Percentiles rank a stretch among this genome's conserved stretches.
phyloP scores from a whole-genome alignment of 208 protist species.

The Leishmania gerbilli region DNA sequence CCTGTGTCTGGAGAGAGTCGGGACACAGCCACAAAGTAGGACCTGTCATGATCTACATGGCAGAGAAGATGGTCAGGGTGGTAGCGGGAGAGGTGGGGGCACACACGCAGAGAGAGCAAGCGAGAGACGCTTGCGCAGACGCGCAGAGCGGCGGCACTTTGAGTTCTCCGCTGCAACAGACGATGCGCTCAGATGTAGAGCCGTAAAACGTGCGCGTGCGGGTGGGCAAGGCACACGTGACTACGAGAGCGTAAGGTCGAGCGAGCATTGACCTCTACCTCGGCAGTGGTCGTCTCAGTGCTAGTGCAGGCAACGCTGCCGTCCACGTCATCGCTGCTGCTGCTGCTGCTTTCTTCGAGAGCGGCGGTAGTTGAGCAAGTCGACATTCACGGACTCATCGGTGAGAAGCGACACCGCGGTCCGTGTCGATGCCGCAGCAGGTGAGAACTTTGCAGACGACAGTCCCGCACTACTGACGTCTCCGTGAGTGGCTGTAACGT shows the following conservation, averaged over 20 bases:
- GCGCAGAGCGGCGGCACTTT: background rate
- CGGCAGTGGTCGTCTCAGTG: background rate
- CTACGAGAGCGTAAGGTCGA: background rate
- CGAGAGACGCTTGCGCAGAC: background rate
- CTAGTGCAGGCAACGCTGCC: background rate
- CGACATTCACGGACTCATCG: constrained; percentile 8
- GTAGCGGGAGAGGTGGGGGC: background rate
- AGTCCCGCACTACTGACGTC: background rate
- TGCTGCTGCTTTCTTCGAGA: background rate
- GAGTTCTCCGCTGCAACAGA: background rate
- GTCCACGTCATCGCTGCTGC: background rate
- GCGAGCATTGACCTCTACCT: background rate
- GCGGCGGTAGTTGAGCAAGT: constrained; percentile 27
- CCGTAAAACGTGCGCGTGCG: background rate
- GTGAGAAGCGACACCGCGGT: background rate
- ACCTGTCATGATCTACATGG: background rate
- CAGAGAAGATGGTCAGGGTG: background rate
- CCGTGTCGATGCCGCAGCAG: background rate
- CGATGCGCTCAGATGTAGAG: background rate
- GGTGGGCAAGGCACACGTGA: background rate
- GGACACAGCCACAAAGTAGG: background rate
- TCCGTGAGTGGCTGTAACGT: background rate
- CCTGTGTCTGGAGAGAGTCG: background rate
- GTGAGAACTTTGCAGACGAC: background rate
- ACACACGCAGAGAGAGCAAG: background rate